phyloP scores from a whole-genome alignment of 2,329 filamentous ascomycete genomes.

The Truncatella angustata region DNA sequence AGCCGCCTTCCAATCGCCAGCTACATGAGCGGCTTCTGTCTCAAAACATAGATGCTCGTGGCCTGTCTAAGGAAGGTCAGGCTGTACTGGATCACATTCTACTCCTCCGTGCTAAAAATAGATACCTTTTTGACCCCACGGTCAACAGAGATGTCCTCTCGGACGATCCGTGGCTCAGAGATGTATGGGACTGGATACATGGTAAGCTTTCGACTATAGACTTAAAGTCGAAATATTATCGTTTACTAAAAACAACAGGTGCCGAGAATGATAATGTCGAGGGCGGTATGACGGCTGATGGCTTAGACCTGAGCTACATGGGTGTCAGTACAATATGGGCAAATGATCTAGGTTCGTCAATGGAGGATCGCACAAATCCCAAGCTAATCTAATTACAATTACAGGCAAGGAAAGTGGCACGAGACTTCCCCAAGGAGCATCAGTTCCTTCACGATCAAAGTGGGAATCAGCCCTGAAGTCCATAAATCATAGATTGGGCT shows the following conservation, averaged over 20 bases:
- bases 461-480: constrained; percentile 63
- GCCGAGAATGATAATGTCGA: constrained; percentile 63
- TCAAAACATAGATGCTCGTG: constrained; percentile 41
- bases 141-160: constrained; percentile 66
- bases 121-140: constrained; percentile 62
- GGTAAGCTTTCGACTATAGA: constrained; percentile 44
- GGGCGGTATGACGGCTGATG: constrained; percentile 67
- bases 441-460: constrained; percentile 45
- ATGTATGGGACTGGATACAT: constrained; percentile 75
- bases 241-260: constrained; percentile 34
- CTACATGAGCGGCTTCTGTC: constrained; percentile 55
- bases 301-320: constrained; percentile 72
- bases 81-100: constrained; percentile 55
- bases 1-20: constrained; percentile 49
- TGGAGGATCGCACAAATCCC: constrained; percentile 2
- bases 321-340: constrained; percentile 73
- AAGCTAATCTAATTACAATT: constrained; percentile 9
- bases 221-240: not conserved
- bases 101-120: constrained; percentile 58
- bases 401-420: constrained; percentile 47
- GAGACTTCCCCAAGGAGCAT: constrained; percentile 44
- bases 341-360: constrained; percentile 59
- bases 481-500: constrained; percentile 60
- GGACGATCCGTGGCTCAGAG: constrained; percentile 73
- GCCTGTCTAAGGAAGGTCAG: constrained; percentile 50